Percentiles rank a stretch among this genome's conserved stretches.
These are phyloP conservation scores for Nidula microcarpa DNA, from an alignment of 768 basidiomycete species.

Conservation along the genomic window DNA sequence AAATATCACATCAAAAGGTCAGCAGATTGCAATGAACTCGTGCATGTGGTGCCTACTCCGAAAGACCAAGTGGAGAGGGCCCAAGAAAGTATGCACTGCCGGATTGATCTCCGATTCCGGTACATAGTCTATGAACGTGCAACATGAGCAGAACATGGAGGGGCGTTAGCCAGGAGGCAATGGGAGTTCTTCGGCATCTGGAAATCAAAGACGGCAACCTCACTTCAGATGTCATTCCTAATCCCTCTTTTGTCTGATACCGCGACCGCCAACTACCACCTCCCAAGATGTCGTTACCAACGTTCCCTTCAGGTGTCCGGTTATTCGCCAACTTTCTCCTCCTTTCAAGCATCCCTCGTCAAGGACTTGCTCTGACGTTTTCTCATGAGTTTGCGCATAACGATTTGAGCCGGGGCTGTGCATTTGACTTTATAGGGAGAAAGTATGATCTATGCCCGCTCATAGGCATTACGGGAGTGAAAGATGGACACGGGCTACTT, in stretches of 20 bases:
- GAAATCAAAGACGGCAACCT: not conserved
- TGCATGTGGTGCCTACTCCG: not conserved
- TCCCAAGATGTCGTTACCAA: not conserved
- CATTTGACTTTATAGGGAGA: slow-evolving; percentile 3
- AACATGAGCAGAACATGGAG: too few relatives aligned
- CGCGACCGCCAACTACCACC: not conserved
- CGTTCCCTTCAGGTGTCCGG: not conserved
- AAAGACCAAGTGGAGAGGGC: not conserved
- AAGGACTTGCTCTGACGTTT: not conserved
- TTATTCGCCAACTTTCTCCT: not conserved
- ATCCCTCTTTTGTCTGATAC: not conserved
- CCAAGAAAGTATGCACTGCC: not conserved
- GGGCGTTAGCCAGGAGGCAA: not conserved
- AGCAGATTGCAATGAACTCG: not conserved
- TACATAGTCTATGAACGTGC: too few relatives aligned
- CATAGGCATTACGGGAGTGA: not conserved
- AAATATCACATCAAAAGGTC: not conserved
- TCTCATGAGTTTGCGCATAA: slow-evolving; percentile 3
- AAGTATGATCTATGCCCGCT: slow-evolving; percentile 9
- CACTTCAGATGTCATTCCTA: not conserved
- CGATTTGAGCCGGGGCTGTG: slow-evolving; percentile 5
- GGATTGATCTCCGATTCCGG: too few relatives aligned
- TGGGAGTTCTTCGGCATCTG: not conserved
- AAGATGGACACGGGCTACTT: slow-evolving; percentile 1
- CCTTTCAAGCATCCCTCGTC: not conserved